Base-by-base conservation (phyloP, 345 rosid genomes). In the Syzygium aqueum region DNA sequence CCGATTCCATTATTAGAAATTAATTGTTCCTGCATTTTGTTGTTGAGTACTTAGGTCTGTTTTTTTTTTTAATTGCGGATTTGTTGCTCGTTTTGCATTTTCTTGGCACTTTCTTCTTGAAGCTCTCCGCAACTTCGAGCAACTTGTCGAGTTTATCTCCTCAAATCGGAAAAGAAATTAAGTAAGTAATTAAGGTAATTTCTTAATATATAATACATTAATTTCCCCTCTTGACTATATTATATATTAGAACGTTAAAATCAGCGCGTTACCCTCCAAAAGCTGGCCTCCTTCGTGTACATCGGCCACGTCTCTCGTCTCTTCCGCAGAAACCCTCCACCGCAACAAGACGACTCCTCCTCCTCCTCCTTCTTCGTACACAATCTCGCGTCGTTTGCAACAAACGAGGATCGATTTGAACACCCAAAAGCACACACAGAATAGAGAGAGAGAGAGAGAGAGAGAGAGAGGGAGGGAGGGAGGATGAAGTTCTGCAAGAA, bases 401-500 rank as follows among this genome's bases (percentile, higher is more conserved):
- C 11, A 19, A 73, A 73, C 80, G 3, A 73, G 82, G 49, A 37
- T 33, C 49, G 82, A 37, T 73, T 37, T 73, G 49, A 40, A 22
- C 21, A 37, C 80, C 80, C 80, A 67, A 33, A 30, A 30, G 54
- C 43, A 14, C 77, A 7, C 22, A 30, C 30, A 40, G 57, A 57
- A 57, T 4, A 57, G 61, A 54, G 11, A 53, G 8, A 49, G 27
- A 53, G 2, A 53, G 21, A 22, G 12, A 56, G 61, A 23, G 63
- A 57, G 3, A 22, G 6, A 25, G 28, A 4, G 10, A 37, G 53
- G 56, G 37, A 28, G 63, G 25, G 8, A 22, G 13, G 51, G 59
- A 67, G 53, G 85, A 97, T 97, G 98, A 96, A 97, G 94, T 97
- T 96, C 87, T 96, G 98, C 93, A 97, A 95, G 93, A 96, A 92